phyloP scores from a whole-genome alignment of 164 flowering plant species.

The Nymphaea thermarum region DNA sequence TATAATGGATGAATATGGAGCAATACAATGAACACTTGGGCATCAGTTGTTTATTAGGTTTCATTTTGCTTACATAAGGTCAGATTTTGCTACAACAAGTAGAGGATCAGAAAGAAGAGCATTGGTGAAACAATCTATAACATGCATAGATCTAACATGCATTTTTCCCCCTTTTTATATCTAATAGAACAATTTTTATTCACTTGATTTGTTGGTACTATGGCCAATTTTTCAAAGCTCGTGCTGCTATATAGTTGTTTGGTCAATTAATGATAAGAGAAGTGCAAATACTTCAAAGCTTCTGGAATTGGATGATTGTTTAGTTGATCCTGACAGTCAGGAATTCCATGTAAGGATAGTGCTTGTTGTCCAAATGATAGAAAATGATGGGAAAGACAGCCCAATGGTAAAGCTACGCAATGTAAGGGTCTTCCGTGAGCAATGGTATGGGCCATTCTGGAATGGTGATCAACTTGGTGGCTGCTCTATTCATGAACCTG shows the following conservation, averaged over 20 bases:
- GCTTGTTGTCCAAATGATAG: constrained; percentile 38
- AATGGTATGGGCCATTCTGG: constrained; percentile 93
- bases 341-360: constrained; percentile 70
- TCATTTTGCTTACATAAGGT: too few relatives aligned
- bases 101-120: too few relatives aligned
- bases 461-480: constrained; percentile 93
- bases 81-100: too few relatives aligned
- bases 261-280: constrained; percentile 25
- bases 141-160: too few relatives aligned
- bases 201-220: too few relatives aligned
- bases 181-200: too few relatives aligned
- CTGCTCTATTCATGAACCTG: constrained; percentile 83
- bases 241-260: constrained; percentile 68
- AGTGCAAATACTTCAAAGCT: constrained; percentile 4
- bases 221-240: too few relatives aligned
- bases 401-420: constrained; percentile 17
- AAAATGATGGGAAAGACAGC: not conserved
- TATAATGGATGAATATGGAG: too few relatives aligned
- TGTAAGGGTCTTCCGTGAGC: constrained; percentile 65
- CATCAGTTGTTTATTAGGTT: too few relatives aligned
- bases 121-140: too few relatives aligned
- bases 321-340: constrained; percentile 55
- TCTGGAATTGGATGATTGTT: constrained; percentile 75
- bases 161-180: too few relatives aligned
- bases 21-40: too few relatives aligned